Evolutionary conservation across 2,329 filamentous ascomycete genomes (phyloP).

Genomic region (Fusarium sp.): DNA sequence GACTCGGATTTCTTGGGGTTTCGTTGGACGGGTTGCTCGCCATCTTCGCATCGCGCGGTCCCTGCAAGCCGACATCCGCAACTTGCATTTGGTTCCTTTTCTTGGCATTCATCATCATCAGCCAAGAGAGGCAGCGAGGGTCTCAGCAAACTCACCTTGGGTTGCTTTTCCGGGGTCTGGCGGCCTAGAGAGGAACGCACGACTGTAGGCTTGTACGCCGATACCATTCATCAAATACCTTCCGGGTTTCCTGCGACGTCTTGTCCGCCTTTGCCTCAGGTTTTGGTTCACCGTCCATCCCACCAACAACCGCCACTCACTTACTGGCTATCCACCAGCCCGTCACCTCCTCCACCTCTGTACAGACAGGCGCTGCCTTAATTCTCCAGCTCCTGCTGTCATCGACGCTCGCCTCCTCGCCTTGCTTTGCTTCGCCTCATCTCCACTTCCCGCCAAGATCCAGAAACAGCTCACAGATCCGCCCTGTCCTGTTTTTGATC

Average conservation of each 20-base stretch:
- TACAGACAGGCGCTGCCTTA: constrained; percentile 2
- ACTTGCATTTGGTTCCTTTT: constrained; percentile 33
- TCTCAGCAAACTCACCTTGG: neutral
- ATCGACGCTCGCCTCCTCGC: constrained; percentile 12
- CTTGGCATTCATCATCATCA: constrained; percentile 38
- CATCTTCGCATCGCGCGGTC: constrained; percentile 11
- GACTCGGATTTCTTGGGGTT: neutral
- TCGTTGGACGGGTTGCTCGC: neutral
- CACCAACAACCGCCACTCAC: constrained; percentile 33
- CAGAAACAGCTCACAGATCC: constrained; percentile 32
- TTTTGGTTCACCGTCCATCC: constrained; percentile 1
- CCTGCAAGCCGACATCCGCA: constrained; percentile 35
- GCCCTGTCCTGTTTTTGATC: constrained; percentile 34
- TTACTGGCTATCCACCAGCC: constrained; percentile 25
- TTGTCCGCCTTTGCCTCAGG: constrained; percentile 17
- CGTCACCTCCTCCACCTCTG: constrained; percentile 22
- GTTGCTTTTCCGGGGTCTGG: constrained; percentile 3
- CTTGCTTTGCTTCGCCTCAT: constrained; percentile 32
- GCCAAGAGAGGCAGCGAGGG: constrained; percentile 24
- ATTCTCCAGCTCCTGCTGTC: constrained; percentile 7
- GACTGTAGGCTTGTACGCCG: neutral
- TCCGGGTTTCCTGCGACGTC: neutral
- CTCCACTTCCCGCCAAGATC: constrained; percentile 36
- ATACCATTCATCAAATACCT: neutral
- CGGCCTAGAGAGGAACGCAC: constrained; percentile 1